phyloP scores from a whole-genome alignment of 2,329 filamentous ascomycete species.

The Helotiales sp. region DNA sequence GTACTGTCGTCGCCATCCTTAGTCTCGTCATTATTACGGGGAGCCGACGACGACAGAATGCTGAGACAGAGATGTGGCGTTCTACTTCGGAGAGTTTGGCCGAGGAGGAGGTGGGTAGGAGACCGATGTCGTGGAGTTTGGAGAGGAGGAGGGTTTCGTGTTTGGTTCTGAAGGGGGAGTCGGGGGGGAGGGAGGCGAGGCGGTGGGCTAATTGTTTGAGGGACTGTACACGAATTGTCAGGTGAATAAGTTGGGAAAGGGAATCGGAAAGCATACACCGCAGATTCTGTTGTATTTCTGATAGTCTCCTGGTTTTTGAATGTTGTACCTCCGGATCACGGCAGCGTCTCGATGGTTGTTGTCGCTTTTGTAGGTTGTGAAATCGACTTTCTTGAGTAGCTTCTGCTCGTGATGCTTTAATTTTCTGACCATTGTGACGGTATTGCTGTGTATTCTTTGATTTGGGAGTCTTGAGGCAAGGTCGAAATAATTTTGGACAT shows the following conservation, averaged over 20 bases:
- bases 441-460: not conserved
- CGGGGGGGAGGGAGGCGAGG: conserved; percentile 77
- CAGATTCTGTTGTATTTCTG: conserved; percentile 65
- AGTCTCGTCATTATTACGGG: conserved; percentile 89
- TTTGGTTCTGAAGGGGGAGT: conserved; percentile 75
- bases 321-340: conserved; percentile 83
- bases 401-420: conserved; percentile 97
- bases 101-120: conserved; percentile 66
- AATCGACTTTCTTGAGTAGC: conserved; percentile 89
- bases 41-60: conserved; percentile 80
- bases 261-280: conserved; percentile 49
- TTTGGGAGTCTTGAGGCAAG: conserved; percentile 11
- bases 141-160: conserved; percentile 85
- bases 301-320: conserved; percentile 88
- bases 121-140: conserved; percentile 91
- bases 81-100: conserved; percentile 83
- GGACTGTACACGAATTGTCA: conserved; percentile 54
- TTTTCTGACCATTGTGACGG: conserved; percentile 78
- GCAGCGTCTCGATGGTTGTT: conserved; percentile 79
- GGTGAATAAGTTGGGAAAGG: not conserved
- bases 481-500: conserved; percentile 22
- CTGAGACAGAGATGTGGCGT: conserved; percentile 82
- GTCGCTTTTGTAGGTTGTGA: conserved; percentile 91
- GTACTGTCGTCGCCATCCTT: conserved; percentile 88
- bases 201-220: conserved; percentile 87